phyloP scores from a whole-genome alignment of 305 asterid genomes.

The Fraxinus platypoda region DNA sequence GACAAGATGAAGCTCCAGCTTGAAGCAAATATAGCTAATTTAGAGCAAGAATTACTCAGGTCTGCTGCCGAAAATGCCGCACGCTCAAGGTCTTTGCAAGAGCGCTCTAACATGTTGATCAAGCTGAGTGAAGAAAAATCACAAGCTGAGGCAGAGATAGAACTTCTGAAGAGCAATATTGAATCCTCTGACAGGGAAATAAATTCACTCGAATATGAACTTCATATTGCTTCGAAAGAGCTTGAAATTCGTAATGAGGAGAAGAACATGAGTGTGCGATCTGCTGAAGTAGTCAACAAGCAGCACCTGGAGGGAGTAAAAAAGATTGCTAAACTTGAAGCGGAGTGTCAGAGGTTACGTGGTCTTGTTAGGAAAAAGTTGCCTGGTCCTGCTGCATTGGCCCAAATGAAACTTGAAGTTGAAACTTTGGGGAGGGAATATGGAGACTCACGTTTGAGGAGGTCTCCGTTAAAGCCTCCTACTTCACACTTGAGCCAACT shows the following conservation, averaged over 20 bases:
- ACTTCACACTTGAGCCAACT: constrained; percentile 48
- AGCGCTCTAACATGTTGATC: constrained; percentile 80
- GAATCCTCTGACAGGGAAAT: constrained; percentile 74
- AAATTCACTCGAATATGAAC: constrained; percentile 76
- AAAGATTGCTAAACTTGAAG: constrained; percentile 90
- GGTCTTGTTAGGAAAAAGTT: constrained; percentile 93
- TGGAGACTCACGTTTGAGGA: constrained; percentile 68
- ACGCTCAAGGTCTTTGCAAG: constrained; percentile 83
- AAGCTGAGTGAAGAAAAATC: constrained; percentile 81
- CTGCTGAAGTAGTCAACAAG: constrained; percentile 91
- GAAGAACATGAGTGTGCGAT: constrained; percentile 81
- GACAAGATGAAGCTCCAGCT: constrained; percentile 75
- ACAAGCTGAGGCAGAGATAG: constrained; percentile 74
- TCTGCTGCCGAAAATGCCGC: constrained; percentile 84
- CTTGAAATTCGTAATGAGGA: constrained; percentile 93
- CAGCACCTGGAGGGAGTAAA: constrained; percentile 93
- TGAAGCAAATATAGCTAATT: constrained; percentile 56
- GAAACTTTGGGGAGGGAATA: constrained; percentile 79
- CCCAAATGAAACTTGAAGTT: constrained; percentile 96
- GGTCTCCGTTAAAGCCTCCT: constrained; percentile 76
- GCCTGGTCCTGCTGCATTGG: constrained; percentile 97
- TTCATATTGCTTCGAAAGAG: constrained; percentile 77
- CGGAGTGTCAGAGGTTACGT: constrained; percentile 91
- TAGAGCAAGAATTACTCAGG: constrained; percentile 75
- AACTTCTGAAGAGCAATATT: constrained; percentile 55